Conservation (phyloP, 2,329 filamentous ascomycete species). For the Colletotrichum liaoningense region DNA sequence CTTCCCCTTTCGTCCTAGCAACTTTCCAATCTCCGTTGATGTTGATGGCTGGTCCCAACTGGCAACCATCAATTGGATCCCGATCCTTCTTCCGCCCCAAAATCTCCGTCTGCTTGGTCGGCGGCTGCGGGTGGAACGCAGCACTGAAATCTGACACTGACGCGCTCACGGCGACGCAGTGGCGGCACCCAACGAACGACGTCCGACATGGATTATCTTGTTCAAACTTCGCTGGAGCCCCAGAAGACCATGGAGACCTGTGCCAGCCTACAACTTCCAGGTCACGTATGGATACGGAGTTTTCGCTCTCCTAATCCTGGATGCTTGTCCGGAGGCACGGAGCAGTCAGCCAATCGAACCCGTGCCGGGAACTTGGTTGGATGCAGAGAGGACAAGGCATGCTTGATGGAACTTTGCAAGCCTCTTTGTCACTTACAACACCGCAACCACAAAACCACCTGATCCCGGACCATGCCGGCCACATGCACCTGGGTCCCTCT, state of each 20-base stretch:
- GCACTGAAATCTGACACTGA: not conserved
- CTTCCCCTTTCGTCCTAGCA: conserved; percentile 20
- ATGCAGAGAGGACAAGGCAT: not conserved
- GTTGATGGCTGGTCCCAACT: not conserved
- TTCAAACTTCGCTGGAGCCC: not conserved
- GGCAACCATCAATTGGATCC: not conserved
- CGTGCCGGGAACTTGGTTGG: not conserved
- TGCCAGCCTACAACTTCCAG: not conserved
- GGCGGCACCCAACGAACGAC: not conserved
- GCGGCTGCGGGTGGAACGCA: not conserved
- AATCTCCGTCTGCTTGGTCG: not conserved
- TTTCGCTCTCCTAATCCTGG: too few species aligned
- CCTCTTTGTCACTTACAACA: not conserved
- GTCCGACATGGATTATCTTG: not conserved
- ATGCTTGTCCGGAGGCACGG: too few species aligned
- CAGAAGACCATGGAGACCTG: not conserved
- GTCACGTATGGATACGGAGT: not conserved
- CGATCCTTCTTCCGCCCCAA: not conserved
- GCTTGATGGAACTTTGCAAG: not conserved
- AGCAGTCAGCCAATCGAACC: not conserved
- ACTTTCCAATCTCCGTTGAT: not conserved
- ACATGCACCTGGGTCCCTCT: not conserved
- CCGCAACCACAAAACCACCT: not conserved
- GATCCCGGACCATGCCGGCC: conserved; percentile 5
- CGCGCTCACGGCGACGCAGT: not conserved